Percentiles rank a stretch among this genome's conserved stretches.
phyloP scores from a whole-genome alignment of 2,329 filamentous ascomycete species.

The Colletotrichum orchidophilum region DNA sequence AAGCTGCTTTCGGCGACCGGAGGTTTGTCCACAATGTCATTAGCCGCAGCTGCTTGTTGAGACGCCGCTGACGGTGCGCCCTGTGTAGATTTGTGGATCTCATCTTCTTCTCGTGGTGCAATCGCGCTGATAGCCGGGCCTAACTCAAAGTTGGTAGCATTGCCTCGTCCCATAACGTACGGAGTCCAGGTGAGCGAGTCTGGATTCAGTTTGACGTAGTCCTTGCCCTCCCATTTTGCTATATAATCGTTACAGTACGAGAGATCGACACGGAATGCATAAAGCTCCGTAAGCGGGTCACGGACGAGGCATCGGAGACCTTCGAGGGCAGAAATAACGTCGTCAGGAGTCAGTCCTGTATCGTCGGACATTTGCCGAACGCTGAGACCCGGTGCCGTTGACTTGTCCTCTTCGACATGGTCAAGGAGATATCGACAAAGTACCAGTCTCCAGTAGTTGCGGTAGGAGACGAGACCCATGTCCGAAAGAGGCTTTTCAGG shows the following conservation, averaged over 20 bases:
- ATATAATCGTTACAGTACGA: conserved; percentile 89
- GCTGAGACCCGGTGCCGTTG: conserved; percentile 57
- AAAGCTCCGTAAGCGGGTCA: conserved; percentile 87
- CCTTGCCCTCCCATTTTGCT: conserved; percentile 87
- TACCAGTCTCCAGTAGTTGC: conserved; percentile 94
- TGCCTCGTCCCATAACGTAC: conserved; percentile 92
- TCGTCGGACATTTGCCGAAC: conserved; percentile 80
- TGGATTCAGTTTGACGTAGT: conserved; percentile 85
- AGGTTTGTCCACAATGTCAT: not conserved
- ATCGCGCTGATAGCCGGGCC: conserved; percentile 85
- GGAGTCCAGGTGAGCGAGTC: conserved; percentile 92
- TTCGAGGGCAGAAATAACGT: conserved; percentile 93
- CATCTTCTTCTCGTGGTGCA: conserved; percentile 83
- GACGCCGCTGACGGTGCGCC: conserved; percentile 16
- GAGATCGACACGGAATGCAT: conserved; percentile 88
- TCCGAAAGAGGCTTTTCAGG: conserved; percentile 98
- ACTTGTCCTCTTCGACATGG: conserved; percentile 51
- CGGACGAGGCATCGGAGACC: conserved; percentile 88
- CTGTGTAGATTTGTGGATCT: conserved; percentile 51
- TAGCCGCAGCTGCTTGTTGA: not conserved
- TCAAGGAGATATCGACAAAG: conserved; percentile 85
- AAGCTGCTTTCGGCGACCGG: not conserved
- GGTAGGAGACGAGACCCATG: conserved; percentile 96
- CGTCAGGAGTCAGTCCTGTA: conserved; percentile 95
- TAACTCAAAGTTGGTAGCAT: conserved; percentile 83